phyloP scores from a whole-genome alignment of 2,329 filamentous ascomycete genomes.

The Geosmithia flava region DNA sequence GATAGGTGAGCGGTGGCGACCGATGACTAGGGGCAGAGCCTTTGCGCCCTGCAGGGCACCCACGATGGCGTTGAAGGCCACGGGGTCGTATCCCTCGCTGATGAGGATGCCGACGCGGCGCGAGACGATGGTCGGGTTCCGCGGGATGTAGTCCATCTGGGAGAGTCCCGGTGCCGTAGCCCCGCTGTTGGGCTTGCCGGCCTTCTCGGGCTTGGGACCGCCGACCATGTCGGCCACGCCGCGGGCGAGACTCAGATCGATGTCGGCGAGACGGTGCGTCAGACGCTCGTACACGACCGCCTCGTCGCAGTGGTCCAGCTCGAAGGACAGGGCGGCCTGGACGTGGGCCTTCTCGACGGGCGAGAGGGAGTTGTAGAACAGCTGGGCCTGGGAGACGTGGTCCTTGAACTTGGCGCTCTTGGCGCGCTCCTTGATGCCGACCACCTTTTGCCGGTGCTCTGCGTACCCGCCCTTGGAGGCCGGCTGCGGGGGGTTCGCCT shows the following conservation, averaged over 20 bases:
- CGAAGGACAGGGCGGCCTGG: conserved; percentile 62
- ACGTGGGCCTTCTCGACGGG: conserved; percentile 57
- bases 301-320: conserved; percentile 75
- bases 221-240: conserved; percentile 60
- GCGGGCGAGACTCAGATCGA: conserved; percentile 58
- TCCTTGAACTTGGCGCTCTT: conserved; percentile 66
- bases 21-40: conserved; percentile 64
- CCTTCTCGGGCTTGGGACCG: conserved; percentile 41
- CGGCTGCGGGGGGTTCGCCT: conserved; percentile 54
- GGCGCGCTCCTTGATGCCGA: conserved; percentile 58
- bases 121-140: conserved; percentile 53
- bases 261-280: conserved; percentile 55
- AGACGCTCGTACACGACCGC: conserved; percentile 62
- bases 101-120: conserved; percentile 66
- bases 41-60: conserved; percentile 46
- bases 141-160: conserved; percentile 54
- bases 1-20: conserved; percentile 52
- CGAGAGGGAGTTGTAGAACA: conserved; percentile 68
- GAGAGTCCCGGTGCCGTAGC: conserved; percentile 55
- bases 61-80: conserved; percentile 53
- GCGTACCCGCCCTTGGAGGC: conserved; percentile 47
- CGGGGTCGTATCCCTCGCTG: conserved; percentile 61
- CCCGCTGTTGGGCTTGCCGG: conserved; percentile 47
- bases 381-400: conserved; percentile 64
- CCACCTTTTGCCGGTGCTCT: conserved; percentile 50